phyloP scores from a whole-genome alignment of 805 yeast species.

The Blastobotrys peoriensis region DNA sequence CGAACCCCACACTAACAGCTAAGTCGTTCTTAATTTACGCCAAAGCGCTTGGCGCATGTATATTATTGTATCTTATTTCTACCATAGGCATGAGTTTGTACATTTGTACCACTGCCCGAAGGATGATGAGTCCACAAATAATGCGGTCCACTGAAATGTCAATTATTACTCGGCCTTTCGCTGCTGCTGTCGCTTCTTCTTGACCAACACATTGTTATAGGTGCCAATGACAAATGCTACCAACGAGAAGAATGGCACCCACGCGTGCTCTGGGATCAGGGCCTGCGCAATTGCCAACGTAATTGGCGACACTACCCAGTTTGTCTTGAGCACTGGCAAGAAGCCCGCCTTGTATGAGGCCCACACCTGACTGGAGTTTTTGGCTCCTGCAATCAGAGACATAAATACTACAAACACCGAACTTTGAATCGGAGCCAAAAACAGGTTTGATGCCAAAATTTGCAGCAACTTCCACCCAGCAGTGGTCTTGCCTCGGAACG shows the following conservation, averaged over 20 bases:
- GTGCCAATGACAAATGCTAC: slow-evolving; percentile 34
- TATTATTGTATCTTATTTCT: too few relatives aligned
- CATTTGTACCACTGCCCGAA: too few relatives aligned
- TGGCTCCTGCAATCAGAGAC: slow-evolving; percentile 34
- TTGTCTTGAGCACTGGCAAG: slow-evolving; percentile 29
- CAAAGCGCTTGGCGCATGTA: too few relatives aligned
- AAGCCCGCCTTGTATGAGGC: slow-evolving; percentile 27
- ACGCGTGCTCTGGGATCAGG: slow-evolving; percentile 33
- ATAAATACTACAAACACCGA: slow-evolving; percentile 30
- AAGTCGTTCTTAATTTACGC: too few relatives aligned
- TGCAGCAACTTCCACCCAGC: slow-evolving; percentile 28
- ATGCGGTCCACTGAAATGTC: too few relatives aligned
- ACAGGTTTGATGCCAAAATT: slow-evolving; percentile 31
- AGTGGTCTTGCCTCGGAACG: slow-evolving; percentile 29
- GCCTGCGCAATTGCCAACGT: slow-evolving; percentile 34
- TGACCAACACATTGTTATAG: slow-evolving; percentile 33
- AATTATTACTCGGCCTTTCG: neutral
- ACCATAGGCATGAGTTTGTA: too few relatives aligned
- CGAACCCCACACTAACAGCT: too few relatives aligned
- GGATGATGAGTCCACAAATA: too few relatives aligned
- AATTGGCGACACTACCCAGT: slow-evolving; percentile 35
- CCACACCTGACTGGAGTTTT: slow-evolving; percentile 24
- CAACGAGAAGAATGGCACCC: slow-evolving; percentile 37
- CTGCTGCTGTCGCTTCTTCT: slow-evolving; percentile 20
- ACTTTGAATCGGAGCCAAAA: slow-evolving; percentile 30